A percentile compares a stretch with the other conserved stretches of the same genome.
Evolutionary conservation across 73 alveolate genomes (phyloP).

Genomic region (Stentor coeruleus): DNA sequence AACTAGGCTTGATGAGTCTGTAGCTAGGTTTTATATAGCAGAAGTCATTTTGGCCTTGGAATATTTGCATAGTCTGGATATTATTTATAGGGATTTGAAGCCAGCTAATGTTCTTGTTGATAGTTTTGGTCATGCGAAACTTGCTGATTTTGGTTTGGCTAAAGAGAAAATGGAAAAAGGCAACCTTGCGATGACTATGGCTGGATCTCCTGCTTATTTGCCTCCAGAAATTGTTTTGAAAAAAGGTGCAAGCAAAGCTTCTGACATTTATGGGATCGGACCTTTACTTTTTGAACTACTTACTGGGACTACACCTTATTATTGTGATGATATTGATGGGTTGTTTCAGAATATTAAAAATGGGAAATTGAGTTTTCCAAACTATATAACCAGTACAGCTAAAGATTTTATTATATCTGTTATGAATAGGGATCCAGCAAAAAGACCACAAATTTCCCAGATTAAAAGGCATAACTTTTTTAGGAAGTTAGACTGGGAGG

Average conservation of each 20-base stretch:
- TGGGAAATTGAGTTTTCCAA: no score
- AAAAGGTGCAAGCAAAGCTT: constrained; percentile 87
- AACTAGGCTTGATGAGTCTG: constrained; percentile 38
- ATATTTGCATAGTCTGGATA: constrained; percentile 45
- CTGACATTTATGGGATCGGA: no score
- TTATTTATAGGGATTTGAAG: constrained; percentile 84
- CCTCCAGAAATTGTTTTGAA: constrained; percentile 95
- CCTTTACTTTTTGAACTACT: no score
- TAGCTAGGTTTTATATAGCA: constrained; percentile 54
- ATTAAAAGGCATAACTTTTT: no score
- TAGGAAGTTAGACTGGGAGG: no score
- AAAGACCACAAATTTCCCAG: no score
- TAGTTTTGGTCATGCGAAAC: constrained; percentile 70
- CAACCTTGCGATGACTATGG: constrained; percentile 84
- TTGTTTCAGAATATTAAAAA: no score
- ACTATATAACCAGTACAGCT: no score
- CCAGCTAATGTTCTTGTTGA: constrained; percentile 93
- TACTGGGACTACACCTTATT: no score
- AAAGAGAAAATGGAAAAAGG: constrained; percentile 70
- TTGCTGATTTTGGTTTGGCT: constrained; percentile 92
- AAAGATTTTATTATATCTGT: no score
- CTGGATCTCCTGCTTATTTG: constrained; percentile 97
- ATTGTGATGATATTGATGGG: no score
- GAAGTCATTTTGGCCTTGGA: constrained; percentile 63
- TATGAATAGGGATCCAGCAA: no score